These are phyloP conservation scores for Theileria sp. DNA, from an alignment of 169 alveolate species.

Conservation along the genomic window DNA sequence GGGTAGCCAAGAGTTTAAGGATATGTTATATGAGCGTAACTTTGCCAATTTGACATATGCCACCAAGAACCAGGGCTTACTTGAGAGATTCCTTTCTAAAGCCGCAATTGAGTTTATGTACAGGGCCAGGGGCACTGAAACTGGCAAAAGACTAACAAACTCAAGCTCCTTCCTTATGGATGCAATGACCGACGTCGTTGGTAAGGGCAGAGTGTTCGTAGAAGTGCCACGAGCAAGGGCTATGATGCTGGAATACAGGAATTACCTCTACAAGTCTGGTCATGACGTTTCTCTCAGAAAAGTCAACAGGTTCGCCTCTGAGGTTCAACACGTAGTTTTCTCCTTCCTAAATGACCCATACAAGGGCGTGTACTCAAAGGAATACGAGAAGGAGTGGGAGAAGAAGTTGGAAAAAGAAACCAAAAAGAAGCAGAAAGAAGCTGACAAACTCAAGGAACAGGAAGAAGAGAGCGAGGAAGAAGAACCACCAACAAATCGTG, in stretches of 20 bases:
- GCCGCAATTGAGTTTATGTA: slow-evolving; percentile 12
- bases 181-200: background rate
- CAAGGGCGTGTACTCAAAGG: slow-evolving; percentile 6
- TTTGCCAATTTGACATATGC: background rate
- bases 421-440: background rate
- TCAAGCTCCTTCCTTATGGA: background rate
- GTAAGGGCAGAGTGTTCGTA: background rate
- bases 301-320: slow-evolving; percentile 2
- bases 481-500: background rate
- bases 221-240: background rate
- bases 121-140: background rate
- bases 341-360: slow-evolving; percentile 7
- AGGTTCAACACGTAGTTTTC: slow-evolving; percentile 1
- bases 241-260: background rate
- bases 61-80: slow-evolving; percentile 1
- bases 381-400: slow-evolving; percentile 7
- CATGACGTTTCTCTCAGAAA: background rate
- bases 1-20: background rate
- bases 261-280: slow-evolving; percentile 17
- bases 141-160: background rate
- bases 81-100: slow-evolving; percentile 7
- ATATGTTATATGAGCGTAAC: slow-evolving; percentile 1
- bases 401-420: background rate
- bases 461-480: background rate
- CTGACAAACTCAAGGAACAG: background rate